phyloP scores from a whole-genome alignment of 768 basidiomycete species.

The Hypholoma sublateritium region DNA sequence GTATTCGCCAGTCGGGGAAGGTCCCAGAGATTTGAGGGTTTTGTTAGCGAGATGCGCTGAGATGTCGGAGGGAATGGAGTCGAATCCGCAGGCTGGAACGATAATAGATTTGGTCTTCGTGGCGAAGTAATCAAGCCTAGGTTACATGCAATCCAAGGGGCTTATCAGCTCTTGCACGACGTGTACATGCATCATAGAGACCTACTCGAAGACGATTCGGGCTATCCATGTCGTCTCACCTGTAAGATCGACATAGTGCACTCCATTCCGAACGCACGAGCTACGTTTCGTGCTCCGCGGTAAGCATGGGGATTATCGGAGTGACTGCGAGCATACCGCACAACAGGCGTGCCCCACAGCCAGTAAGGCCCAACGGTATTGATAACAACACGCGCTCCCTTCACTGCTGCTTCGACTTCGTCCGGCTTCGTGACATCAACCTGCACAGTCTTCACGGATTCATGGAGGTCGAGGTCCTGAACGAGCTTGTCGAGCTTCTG shows the following conservation, averaged over 20 bases:
- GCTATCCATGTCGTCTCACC: constrained; percentile 71
- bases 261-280: constrained; percentile 71
- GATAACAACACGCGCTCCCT: constrained; percentile 63
- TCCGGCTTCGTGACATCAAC: constrained; percentile 59
- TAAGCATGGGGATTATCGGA: background rate
- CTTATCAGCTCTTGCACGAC: background rate
- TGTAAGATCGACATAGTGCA: constrained; percentile 85
- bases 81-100: constrained; percentile 76
- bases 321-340: constrained; percentile 41
- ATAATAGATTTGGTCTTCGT: constrained; percentile 71
- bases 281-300: constrained; percentile 26
- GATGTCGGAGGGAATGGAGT: constrained; percentile 77
- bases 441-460: constrained; percentile 43
- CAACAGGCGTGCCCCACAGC: constrained; percentile 70
- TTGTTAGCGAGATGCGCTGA: constrained; percentile 67
- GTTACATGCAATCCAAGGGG: constrained; percentile 5
- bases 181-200: constrained; percentile 3
- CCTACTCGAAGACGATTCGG: constrained; percentile 60
- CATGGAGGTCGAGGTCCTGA: constrained; percentile 42
- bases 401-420: constrained; percentile 59
- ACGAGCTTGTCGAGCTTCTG: constrained; percentile 57
- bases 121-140: constrained; percentile 72
- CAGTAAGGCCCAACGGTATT: constrained; percentile 79
- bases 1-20: constrained; percentile 15
- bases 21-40: constrained; percentile 50